Base-by-base conservation (phyloP, 2,329 filamentous ascomycete genomes). In the Ophiostoma sp. region DNA sequence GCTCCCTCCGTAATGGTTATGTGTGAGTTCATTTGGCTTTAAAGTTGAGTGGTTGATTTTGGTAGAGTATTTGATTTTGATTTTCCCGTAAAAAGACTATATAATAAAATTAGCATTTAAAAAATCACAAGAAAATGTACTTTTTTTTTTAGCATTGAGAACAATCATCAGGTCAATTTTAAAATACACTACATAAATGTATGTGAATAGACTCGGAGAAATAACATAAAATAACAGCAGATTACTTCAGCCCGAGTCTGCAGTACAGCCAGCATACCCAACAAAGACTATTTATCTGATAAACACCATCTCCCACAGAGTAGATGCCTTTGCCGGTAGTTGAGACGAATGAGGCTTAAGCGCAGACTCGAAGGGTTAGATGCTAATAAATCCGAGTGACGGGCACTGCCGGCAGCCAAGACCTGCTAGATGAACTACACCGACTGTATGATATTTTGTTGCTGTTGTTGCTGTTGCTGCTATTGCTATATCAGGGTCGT, bases 341-440 rank as follows among this genome's bases (percentile, higher is more conserved):
- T 27, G 10, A 57, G 52, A 57, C 52, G 10, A 57, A 57, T 57
- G 23, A 57, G 52, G 52, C 52, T 27, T 13, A 57, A 57, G 52
- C 52, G n/a, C 17, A 57, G n/a, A 27, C n/a, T 57, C 23, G 11
- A 10, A 27, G 23, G 52, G 52, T 57, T 57, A 23, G 52, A 57
- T 10, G 13, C n/a, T 8, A 4, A 57, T 57, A 23, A 57, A 11
- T 54, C 44, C 44, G 44, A n/a, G 20, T n/a, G 17, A 57, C 52
- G 52, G 52, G 52, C 52, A 57, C 52, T 57, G 52, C 52, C 52
- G 52, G 52, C 52, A 57, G 52, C 52, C 52, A 57, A 57, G 52
- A 27, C 52, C 52, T 57, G n/a, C 27, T 57, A 27, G n/a, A 57
- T 57, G 52, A 57, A 57, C 8, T 11, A 57, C 52, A 57, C 52